Evolutionary conservation across 179 eudicot species (phyloP), one percentile per base, ranked within the genome.

Genomic region (Gypsophila paniculata): DNA sequence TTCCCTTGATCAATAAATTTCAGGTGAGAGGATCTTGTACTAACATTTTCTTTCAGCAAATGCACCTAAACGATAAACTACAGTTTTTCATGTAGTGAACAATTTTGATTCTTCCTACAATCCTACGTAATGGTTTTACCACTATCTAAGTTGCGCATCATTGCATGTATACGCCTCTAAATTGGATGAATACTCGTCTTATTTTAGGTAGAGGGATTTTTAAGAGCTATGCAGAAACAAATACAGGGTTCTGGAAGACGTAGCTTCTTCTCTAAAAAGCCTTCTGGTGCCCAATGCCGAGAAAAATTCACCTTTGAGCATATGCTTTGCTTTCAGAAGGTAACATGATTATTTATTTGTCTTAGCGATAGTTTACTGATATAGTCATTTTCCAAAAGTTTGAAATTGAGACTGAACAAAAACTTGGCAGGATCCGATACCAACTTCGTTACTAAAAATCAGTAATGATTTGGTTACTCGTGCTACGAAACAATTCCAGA

Each of bases 271-370:
- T 90, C 93, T 14, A 95, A 92, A 79, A 92, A 79, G 75, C 71
- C 99, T 7, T 82, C 85, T 46, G 96, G 98, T 52, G 75, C 88
- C 14, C 99, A 90, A 48, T 75, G 68, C 69, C 83, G 90, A 61
- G 93, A 90, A 58, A 95, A 90, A 71, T 90, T 90, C 81, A 90
- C 95, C 51, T 89, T 95, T 81, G 99, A 95, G 86, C 98, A 95
- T 72, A 95, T 95, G 99, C 86, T 95, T 61, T 92, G 93, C 79
- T 95, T 92, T 83, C 99, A 95, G 70, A 95, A 83, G 96, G 99
- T 95, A 82, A 58, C 65, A 63, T 66, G 60, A 38, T 66, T 51
- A 54, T 34, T 36, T 68, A 42, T 42, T 42, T 42, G 7, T 36
- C 42, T 42, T 17, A 68, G n/a, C 17, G 19, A 26, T 34, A 25